Conservation (phyloP, 148 eudicot genomes). For the Vaccinium corymbosum region DNA sequence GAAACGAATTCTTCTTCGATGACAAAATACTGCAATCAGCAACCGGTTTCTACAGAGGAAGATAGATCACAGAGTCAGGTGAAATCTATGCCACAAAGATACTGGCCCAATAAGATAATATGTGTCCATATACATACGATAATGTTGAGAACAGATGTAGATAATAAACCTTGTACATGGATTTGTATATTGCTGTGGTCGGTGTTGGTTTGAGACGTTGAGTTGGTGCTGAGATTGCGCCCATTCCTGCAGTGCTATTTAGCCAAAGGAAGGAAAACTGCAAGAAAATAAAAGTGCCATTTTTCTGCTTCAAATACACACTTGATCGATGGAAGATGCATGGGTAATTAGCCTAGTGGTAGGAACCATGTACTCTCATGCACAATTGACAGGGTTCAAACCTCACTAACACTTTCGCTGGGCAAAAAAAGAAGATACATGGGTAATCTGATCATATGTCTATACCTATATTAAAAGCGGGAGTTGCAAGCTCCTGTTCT, state of each 20-base stretch:
- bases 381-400: too few species aligned
- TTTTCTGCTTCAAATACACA: neutral
- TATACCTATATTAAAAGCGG: too few species aligned
- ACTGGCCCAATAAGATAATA: neutral
- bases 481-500: too few species aligned
- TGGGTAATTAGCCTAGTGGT: too few species aligned
- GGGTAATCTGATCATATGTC: too few species aligned
- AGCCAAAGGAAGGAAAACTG: neutral
- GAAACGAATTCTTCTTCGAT: constrained; percentile 41
- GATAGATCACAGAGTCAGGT: neutral
- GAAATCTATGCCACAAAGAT: neutral
- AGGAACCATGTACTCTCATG: too few species aligned
- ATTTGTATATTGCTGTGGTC: constrained; percentile 14
- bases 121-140: neutral
- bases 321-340: neutral
- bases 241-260: constrained; percentile 13
- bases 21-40: constrained; percentile 30
- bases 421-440: too few species aligned
- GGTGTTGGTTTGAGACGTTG: constrained; percentile 12
- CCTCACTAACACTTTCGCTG: too few species aligned
- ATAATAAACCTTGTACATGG: constrained; percentile 38
- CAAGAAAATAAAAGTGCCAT: neutral
- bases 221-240: constrained; percentile 17
- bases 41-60: constrained; percentile 27
- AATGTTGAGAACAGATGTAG: too few species aligned